phyloP scores from a whole-genome alignment of 495 filamentous ascomycete species.

The Echria macrotheca region DNA sequence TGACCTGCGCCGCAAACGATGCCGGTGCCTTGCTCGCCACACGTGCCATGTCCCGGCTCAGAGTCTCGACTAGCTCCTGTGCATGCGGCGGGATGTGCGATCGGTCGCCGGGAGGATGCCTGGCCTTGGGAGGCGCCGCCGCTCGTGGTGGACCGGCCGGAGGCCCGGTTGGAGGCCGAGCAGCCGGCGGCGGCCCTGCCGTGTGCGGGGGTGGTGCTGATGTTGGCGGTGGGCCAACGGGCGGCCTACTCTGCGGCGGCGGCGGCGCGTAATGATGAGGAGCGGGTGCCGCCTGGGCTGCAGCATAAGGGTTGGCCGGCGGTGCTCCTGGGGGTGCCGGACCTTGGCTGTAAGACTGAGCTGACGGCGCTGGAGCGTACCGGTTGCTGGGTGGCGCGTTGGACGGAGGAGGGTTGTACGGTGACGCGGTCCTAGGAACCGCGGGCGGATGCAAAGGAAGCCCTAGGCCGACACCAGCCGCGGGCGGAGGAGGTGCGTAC shows the following conservation, averaged over 20 bases:
- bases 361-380: conserved; percentile 76
- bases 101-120: conserved; percentile 80
- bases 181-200: conserved; percentile 33
- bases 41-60: conserved; percentile 78
- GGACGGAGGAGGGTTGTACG: conserved; percentile 79
- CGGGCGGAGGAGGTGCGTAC: conserved; percentile 61
- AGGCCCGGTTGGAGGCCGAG: conserved; percentile 24
- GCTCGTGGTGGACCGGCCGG: conserved; percentile 44
- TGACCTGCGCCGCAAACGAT: conserved; percentile 76
- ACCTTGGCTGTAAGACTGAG: conserved; percentile 35
- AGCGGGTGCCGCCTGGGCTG: conserved; percentile 31
- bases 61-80: conserved; percentile 71
- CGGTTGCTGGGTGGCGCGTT: conserved; percentile 70
- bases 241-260: conserved; percentile 26
- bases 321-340: conserved; percentile 29
- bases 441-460: conserved; percentile 44
- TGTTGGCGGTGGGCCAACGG: conserved; percentile 36
- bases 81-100: conserved; percentile 78
- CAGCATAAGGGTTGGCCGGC: conserved; percentile 57
- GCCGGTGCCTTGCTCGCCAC: conserved; percentile 77
- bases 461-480: conserved; percentile 28
- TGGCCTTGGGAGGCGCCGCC: conserved; percentile 42
- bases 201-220: conserved; percentile 47
- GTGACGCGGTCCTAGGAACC: conserved; percentile 72
- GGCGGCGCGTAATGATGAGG: conserved; percentile 32